These are phyloP conservation scores for Ophiocordyceps unilateralis DNA, from an alignment of 2,329 filamentous ascomycete genomes.

Conservation along the genomic window DNA sequence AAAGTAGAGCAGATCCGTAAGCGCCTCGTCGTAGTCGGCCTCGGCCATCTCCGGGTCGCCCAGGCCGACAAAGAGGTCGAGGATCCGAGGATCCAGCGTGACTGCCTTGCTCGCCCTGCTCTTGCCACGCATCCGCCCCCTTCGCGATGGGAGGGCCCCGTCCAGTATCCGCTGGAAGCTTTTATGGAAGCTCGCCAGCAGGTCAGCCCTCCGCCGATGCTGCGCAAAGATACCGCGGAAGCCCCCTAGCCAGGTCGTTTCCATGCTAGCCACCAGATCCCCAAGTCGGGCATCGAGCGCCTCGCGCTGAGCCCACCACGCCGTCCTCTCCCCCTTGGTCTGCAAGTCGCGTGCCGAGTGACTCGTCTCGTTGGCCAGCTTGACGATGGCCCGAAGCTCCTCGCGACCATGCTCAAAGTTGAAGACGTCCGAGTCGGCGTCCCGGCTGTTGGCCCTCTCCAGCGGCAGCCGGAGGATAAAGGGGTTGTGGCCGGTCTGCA, in stretches of 20 bases:
- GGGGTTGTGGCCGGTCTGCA: slow-evolving; percentile 57
- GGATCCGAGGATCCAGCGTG: slow-evolving; percentile 41
- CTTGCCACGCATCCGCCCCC: slow-evolving; percentile 32
- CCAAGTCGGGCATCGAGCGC: slow-evolving; percentile 60
- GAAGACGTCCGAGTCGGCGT: slow-evolving; percentile 63
- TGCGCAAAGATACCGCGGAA: slow-evolving; percentile 91
- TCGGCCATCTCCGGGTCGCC: slow-evolving; percentile 53
- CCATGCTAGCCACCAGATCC: slow-evolving; percentile 67
- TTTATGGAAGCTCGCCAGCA: slow-evolving; percentile 59
- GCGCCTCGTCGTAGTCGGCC: slow-evolving; percentile 64
- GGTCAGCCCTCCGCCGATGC: slow-evolving; percentile 39
- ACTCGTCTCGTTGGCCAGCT: slow-evolving; percentile 66
- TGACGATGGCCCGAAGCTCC: slow-evolving; percentile 71
- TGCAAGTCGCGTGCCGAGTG: slow-evolving; percentile 56
- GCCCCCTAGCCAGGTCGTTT: slow-evolving; percentile 86
- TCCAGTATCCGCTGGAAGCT: slow-evolving; percentile 66
- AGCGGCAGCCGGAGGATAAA: slow-evolving; percentile 80
- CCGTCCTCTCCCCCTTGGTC: slow-evolving; percentile 55
- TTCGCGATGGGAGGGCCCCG: slow-evolving; percentile 71
- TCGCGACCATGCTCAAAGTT: slow-evolving; percentile 63
- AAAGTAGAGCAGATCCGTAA: slow-evolving; percentile 91
- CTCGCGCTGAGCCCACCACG: slow-evolving; percentile 83
- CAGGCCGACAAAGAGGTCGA: slow-evolving; percentile 79
- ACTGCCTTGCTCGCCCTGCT: slow-evolving; percentile 34
- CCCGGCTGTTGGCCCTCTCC: slow-evolving; percentile 62